Percentiles rank a stretch among this genome's conserved stretches.
These are phyloP conservation scores for Cucurbita argyrosperma DNA, from an alignment of 306 rosid species.

Conservation along the genomic window DNA sequence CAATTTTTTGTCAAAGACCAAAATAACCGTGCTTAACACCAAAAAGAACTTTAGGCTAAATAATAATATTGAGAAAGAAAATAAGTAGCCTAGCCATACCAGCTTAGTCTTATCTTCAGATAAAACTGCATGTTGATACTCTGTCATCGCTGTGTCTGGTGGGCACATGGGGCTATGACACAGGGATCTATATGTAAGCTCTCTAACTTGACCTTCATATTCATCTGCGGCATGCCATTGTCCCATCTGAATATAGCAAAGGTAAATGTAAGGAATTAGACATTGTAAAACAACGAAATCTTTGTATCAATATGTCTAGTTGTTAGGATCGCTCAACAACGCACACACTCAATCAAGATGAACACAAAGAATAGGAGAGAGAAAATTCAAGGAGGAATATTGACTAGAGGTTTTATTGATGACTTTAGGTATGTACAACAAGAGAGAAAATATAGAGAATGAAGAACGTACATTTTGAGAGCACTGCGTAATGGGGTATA, in stretches of 20 bases:
- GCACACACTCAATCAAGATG: too few species aligned
- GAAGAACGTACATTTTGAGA: too few species aligned
- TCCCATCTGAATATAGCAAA: conserved; percentile 56
- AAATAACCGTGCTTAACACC: not conserved
- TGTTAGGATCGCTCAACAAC: too few species aligned
- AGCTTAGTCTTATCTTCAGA: conserved; percentile 59
- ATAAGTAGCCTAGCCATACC: conserved; percentile 33
- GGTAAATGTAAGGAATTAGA: not conserved
- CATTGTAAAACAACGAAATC: not conserved
- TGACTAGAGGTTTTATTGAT: too few species aligned
- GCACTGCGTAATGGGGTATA: too few species aligned
- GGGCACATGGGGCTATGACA: conserved; percentile 99
- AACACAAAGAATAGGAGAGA: too few species aligned
- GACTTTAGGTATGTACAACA: too few species aligned
- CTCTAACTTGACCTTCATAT: conserved; percentile 91
- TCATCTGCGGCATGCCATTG: conserved; percentile 90
- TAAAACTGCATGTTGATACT: conserved; percentile 72
- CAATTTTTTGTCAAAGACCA: not conserved
- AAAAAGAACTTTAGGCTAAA: not conserved
- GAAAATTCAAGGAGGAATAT: too few species aligned
- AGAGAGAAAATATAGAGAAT: too few species aligned
- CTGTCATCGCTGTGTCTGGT: conserved; percentile 98
- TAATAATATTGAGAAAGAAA: not conserved
- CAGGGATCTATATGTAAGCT: conserved; percentile 71
- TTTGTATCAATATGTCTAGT: not conserved